Conservation (phyloP, 1,139 yeast genomes). For the Taphrina confusa region DNA sequence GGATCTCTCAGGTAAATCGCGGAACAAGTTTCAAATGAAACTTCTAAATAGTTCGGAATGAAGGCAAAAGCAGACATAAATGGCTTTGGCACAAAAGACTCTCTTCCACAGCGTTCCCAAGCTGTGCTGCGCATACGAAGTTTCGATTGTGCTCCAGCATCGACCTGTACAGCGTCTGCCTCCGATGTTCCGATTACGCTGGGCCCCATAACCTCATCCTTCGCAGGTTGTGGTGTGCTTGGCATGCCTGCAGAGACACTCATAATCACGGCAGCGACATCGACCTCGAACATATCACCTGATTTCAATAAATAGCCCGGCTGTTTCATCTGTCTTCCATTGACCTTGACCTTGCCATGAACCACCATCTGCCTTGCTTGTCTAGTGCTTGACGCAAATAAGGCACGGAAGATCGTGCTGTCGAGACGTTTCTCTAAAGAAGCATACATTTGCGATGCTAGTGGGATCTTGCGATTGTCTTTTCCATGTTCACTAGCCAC, state of each 20-base stretch:
- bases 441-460: constrained; percentile 84
- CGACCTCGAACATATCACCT: constrained; percentile 85
- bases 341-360: constrained; percentile 80
- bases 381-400: constrained; percentile 91
- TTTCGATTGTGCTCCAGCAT: too few species aligned
- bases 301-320: constrained; percentile 77
- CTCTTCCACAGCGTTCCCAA: constrained; percentile 47
- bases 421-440: constrained; percentile 85
- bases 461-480: constrained; percentile 60
- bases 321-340: constrained; percentile 70
- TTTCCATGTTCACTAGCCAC: constrained; percentile 24
- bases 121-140: not conserved
- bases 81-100: constrained; percentile 82
- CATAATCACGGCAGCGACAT: constrained; percentile 78
- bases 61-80: constrained; percentile 90
- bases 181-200: too few species aligned
- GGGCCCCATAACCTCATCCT: too few species aligned
- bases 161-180: too few species aligned
- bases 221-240: too few species aligned
- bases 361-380: constrained; percentile 89
- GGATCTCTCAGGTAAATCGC: constrained; percentile 96
- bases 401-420: constrained; percentile 81
- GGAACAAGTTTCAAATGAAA: constrained; percentile 87
- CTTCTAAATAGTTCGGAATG: constrained; percentile 86
- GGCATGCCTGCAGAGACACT: constrained; percentile 50